Percentiles rank a stretch among this genome's conserved stretches.
These are phyloP conservation scores for Malassezia sympodialis DNA, from an alignment of 1,284 basidiomycete genomes.

Conservation along the genomic window DNA sequence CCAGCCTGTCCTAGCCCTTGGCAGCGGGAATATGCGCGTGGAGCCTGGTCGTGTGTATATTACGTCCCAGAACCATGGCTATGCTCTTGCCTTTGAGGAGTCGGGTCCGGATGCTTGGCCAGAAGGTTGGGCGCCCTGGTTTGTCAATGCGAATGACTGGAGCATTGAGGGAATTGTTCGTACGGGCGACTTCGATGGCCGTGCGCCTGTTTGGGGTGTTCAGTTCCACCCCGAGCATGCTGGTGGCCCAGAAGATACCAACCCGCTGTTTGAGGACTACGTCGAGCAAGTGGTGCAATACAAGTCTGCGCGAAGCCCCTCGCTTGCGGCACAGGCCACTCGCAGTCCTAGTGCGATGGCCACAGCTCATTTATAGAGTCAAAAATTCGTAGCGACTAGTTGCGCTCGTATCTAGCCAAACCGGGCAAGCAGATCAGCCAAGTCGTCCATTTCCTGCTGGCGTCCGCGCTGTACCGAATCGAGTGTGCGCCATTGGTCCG, in stretches of 20 bases:
- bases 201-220: slow-evolving; percentile 40
- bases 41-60: slow-evolving; percentile 93
- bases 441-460: slow-evolving; percentile 39
- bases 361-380: background rate
- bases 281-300: slow-evolving; percentile 38
- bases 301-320: slow-evolving; percentile 23
- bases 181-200: slow-evolving; percentile 15
- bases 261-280: slow-evolving; percentile 45
- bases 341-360: background rate
- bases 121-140: slow-evolving; percentile 44
- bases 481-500: slow-evolving; percentile 23
- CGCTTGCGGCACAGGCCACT: slow-evolving; percentile 1
- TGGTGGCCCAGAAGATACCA: slow-evolving; percentile 45
- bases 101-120: slow-evolving; percentile 32
- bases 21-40: slow-evolving; percentile 71
- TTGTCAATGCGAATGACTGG: slow-evolving; percentile 46
- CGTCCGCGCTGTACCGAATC: slow-evolving; percentile 28
- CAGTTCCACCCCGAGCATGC: slow-evolving; percentile 48
- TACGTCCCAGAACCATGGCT: slow-evolving; percentile 59
- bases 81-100: slow-evolving; percentile 30
- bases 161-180: slow-evolving; percentile 43
- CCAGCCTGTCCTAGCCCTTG: slow-evolving; percentile 89
- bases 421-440: slow-evolving; percentile 35
- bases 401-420: slow-evolving; percentile 19
- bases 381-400: background rate